Evolutionary conservation across 2,329 filamentous ascomycete genomes (phyloP).

Genomic region (Hypocreales sp.): DNA sequence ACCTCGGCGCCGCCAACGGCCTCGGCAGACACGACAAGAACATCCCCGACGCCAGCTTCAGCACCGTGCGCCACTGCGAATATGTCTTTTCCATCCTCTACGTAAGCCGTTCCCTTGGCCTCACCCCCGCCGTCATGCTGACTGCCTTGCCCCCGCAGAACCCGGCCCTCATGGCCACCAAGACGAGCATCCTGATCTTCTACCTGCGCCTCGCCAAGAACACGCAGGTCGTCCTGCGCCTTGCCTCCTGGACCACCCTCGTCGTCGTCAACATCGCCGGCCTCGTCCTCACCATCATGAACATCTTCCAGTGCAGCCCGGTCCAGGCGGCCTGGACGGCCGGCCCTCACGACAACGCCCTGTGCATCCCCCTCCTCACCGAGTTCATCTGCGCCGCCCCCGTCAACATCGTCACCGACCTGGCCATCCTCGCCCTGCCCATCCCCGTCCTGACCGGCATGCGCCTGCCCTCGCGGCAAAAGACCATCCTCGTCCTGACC

Average conservation of each 20-base stretch:
- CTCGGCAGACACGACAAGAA: conserved; percentile 52
- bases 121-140: too few relatives aligned
- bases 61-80: conserved; percentile 40
- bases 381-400: conserved; percentile 64
- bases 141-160: too few relatives aligned
- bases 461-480: conserved; percentile 71
- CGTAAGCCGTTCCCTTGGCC: conserved; percentile 20
- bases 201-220: conserved; percentile 73
- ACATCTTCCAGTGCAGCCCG: conserved; percentile 74
- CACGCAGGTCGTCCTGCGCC: conserved; percentile 58
- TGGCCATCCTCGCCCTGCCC: conserved; percentile 74
- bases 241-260: conserved; percentile 69
- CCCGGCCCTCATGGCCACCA: conserved; percentile 77
- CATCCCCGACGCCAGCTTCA: conserved; percentile 33
- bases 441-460: conserved; percentile 80
- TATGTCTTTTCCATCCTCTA: conserved; percentile 51
- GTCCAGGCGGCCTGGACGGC: conserved; percentile 51
- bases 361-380: conserved; percentile 42
- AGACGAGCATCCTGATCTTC: conserved; percentile 85
- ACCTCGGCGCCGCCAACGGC: conserved; percentile 46
- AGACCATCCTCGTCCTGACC: conserved; percentile 71
- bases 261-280: conserved; percentile 67
- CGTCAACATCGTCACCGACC: conserved; percentile 81
- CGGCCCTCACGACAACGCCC: conserved; percentile 14
- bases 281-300: conserved; percentile 66